Evolutionary conservation across 495 filamentous ascomycete genomes (phyloP), one percentile per base, ranked within the genome.

Genomic region (Pseudotulostoma volvatum): DNA sequence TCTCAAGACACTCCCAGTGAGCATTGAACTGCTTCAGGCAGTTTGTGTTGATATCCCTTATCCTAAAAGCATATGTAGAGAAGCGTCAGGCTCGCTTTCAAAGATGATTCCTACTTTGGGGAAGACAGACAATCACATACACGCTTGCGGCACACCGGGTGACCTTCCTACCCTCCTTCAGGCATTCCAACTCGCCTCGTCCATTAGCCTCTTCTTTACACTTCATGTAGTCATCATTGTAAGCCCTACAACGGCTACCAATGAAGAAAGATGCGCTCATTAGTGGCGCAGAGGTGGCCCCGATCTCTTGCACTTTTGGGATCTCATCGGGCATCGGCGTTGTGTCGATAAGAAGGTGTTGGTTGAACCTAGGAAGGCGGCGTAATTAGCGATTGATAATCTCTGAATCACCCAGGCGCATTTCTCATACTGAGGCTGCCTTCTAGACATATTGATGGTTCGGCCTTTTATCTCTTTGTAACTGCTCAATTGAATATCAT

Each of bases 151-250:
- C 90, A 68, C 90, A 99, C 56, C 92, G 68, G 44, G 90, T 99
- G 32, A 96, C 90, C 61, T 87, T 85, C 56, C 90, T 69, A 31
- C 90, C 90, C 62, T 99, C 90, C 71, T 80, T 83, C 69, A 99
- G 60, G 60, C 90, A 99, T 39, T 94, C 85, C 35, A 92, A 58
- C 67, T 96, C 92, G 44, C 88, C 92, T 60, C 67, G 73, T 38
- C 90, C 92, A 37, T 76, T 71, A 34, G 82, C 71, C 67, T 93
- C 83, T 36, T 72, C 80, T 77, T 96, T 99, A 76, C 90, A 99
- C 63, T 90, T 76, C 86, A 99, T 96, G 62, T 76, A 99, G 63
- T 99, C 90, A 66, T 99, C 90, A 62, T 95, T 97, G 67, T 84
- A 99, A 34, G 81, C 68, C 52, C 73, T 77, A 75, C 90, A 99